Evolutionary conservation across 495 filamentous ascomycete genomes (phyloP), one percentile per base, ranked within the genome.

Genomic region (Amniculicola lignicola): DNA sequence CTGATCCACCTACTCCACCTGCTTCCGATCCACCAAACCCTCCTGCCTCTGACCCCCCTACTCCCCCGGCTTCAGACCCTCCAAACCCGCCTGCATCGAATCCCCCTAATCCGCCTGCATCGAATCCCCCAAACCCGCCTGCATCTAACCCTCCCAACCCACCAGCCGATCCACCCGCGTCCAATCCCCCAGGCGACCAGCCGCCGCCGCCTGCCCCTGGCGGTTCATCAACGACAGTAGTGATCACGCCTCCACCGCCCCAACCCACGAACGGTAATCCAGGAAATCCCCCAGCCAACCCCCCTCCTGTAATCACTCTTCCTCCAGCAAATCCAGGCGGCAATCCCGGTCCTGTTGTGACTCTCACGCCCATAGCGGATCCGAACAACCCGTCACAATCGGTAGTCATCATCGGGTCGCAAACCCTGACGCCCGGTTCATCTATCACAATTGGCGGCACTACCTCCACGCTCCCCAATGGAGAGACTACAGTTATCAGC

Each of bases 371-470:
- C 7, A 7, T n/a, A 33, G 7, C 29, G n/a, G 29, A 33, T 46
- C 22, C 43, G n/a, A 16, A 31, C 43, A 15, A 36, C 14, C 50
- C 50, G 10, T 53, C 50, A 3, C 15, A 15, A 24, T 18, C 51
- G 25, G 51, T 28, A 6, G 22, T 55, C 19, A 37, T 55, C 11
- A 55, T 55, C 40, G 51, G 51, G 14, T 24, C 40, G 15, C 51
- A 55, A 19, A 55, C 54, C 12, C 43, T 57, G 3, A 7, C 6
- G 4, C 44, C 43, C 5, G 54, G 54, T 5, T 15, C n/a, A 3
- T 24, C 46, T 27, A 41, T 57, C 25, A 51, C 45, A 2, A 22
- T 55, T 16, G 51, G 51, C 2, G 51, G 51, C 15, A 23, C 40
- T 2, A 55, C 51, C 2, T 29, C 27, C 9, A 55, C 51, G 3